Evolutionary conservation across 768 basidiomycete species (phyloP).

Genomic region (Rhodotorula babjevae): DNA sequence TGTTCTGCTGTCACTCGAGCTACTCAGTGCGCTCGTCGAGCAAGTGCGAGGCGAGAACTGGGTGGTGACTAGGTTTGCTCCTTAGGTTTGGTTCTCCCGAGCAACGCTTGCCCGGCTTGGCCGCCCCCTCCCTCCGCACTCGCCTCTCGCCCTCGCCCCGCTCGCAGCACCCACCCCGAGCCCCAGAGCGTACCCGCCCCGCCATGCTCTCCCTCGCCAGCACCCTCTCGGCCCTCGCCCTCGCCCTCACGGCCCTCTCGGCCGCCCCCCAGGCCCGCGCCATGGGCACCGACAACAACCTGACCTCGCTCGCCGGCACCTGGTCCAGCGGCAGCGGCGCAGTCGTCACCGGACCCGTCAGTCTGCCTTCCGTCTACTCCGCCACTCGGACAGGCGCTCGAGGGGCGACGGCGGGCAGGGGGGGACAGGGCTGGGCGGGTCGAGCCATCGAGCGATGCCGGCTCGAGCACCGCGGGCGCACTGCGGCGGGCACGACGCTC

Average conservation of each 20-base stretch:
- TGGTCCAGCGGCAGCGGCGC: slow-evolving; percentile 76
- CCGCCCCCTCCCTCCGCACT: too few species aligned
- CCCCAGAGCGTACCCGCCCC: background rate
- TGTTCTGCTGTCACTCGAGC: too few species aligned
- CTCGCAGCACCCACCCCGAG: background rate
- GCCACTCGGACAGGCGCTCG: background rate
- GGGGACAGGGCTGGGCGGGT: background rate
- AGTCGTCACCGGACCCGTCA: slow-evolving; percentile 75
- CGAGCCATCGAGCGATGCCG: background rate
- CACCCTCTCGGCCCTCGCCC: background rate
- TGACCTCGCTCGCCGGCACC: slow-evolving; percentile 67
- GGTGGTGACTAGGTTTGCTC: too few species aligned
- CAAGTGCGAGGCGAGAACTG: too few species aligned
- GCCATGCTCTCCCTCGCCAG: background rate
- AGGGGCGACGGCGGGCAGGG: too few species aligned
- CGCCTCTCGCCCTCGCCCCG: background rate
- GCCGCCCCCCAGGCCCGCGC: background rate
- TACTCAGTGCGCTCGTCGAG: too few species aligned
- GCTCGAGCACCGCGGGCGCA: too few species aligned
- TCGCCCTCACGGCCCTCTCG: slow-evolving; percentile 3
- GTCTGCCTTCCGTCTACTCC: slow-evolving; percentile 47
- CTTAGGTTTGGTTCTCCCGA: too few species aligned
- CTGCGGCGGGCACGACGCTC: too few species aligned
- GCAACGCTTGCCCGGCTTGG: too few species aligned
- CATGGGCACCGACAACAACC: slow-evolving; percentile 51